Evolutionary conservation across 441 rosid genomes (phyloP), one percentile per base, ranked within the genome.

Genomic region (Pelargonium citronellum): DNA sequence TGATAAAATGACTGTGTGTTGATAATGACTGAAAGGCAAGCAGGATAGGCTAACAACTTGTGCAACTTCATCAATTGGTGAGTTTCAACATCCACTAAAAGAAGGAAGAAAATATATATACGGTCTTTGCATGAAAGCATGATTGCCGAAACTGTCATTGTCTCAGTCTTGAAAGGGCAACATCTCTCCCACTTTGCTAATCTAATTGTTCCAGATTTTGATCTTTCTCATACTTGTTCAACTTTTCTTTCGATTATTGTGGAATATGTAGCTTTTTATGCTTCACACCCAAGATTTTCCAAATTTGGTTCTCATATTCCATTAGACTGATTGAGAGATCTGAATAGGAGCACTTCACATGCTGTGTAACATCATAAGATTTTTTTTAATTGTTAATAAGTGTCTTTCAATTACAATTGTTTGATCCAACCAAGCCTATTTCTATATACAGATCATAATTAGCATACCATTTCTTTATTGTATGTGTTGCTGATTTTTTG

Each of bases 231-330:
- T 70, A 68, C 17, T 46, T 67, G 41, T 66, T 73, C 76, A 15
- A 67, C 53, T 76, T 67, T 19, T 53, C 69, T 78, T 78, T 79
- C 71, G 66, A 77, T 82, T 70, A 71, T 71, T 71, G 49, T 63
- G 76, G 83, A 80, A 82, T 82, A 72, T 71, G 46, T 55, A 41
- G 67, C 80, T 76, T 75, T 75, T 73, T 53, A 39, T 71, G 74
- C 76, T 76, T 77, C 72, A 49, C 27, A 67, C 44, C 67, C 20
- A 78, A 81, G 77, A 79, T 67, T 82, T 71, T 68, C 70, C 20
- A 53, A 62, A 47, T 77, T 12, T 66, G 78, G 75, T 79, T 75
- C 79, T 66, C 58, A 67, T 63, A 16, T 19, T 55, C 71, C 2
- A 7, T 72, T 70, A 51, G 53, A 41, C 37, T 41, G 69, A 51